These are phyloP conservation scores for Hirsutella thompsonii DNA, from an alignment of 2,329 filamentous ascomycete genomes.

Conservation along the genomic window DNA sequence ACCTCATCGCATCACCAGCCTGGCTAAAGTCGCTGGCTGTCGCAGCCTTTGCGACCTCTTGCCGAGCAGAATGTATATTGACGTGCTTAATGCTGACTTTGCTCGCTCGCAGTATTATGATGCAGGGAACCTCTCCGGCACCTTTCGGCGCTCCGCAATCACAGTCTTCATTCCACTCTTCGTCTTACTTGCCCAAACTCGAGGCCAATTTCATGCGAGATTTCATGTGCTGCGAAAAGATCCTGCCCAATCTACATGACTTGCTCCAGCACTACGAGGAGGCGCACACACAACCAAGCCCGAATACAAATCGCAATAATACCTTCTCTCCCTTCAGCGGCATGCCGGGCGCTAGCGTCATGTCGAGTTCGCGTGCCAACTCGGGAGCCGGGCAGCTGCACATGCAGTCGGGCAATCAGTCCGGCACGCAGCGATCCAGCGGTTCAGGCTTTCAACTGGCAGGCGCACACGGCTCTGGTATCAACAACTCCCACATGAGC, in stretches of 20 bases:
- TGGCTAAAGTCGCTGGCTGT: no score
- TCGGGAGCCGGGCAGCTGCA: constrained; percentile 16
- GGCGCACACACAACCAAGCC: constrained; percentile 63
- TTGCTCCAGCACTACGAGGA: constrained; percentile 95
- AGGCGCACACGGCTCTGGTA: constrained; percentile 14
- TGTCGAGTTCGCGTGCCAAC: constrained; percentile 19
- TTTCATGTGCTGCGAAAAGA: constrained; percentile 88
- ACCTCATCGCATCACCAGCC: no score
- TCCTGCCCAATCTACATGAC: constrained; percentile 83
- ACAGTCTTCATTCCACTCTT: constrained; percentile 87
- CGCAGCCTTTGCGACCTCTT: no score
- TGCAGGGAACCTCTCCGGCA: constrained; percentile 93
- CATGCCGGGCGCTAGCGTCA: constrained; percentile 17
- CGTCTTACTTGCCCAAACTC: constrained; percentile 89
- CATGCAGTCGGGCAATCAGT: constrained; percentile 14
- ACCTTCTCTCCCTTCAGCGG: constrained; percentile 26
- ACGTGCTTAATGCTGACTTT: constrained; percentile 1
- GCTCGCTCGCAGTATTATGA: constrained; percentile 58
- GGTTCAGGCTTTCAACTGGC: constrained; percentile 25
- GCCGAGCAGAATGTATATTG: background rate
- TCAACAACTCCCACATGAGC: constrained; percentile 24
- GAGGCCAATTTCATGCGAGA: constrained; percentile 97
- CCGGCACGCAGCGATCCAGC: constrained; percentile 20
- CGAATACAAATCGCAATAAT: constrained; percentile 26
- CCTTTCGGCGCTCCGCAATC: constrained; percentile 48